Base-by-base conservation (phyloP, 2,329 filamentous ascomycete genomes). In the Proliferodiscus dingleyae region DNA sequence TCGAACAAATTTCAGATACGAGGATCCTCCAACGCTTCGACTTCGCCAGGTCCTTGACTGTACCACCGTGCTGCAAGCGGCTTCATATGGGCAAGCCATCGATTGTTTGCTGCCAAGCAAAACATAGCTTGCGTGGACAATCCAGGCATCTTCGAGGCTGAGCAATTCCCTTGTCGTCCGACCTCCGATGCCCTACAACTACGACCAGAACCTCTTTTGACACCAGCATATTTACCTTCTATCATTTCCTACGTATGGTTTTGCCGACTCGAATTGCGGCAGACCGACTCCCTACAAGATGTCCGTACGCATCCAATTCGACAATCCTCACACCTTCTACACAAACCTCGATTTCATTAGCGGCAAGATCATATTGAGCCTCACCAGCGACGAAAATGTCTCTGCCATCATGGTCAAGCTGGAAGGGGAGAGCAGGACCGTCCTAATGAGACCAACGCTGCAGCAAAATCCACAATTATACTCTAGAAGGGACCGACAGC, bases 371-470 rank as follows among this genome's bases (percentile, higher is more conserved):
- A 61, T 80, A 40, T 65, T 84, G 23, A 64, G 59, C 16, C 66
- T 83, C 52, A 80, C 76, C 41, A 84, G 83, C 53, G 69, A 85
- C 43, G 87, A 91, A 64, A 73, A 77, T 45, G 74, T 91, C 40
- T 79, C 80, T 39, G 85, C 81, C 42, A 82, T 93, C 52, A 73
- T 88, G 29, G 86, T 91, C 60, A 93, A 93, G 70, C 78, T 93
- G 24, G 87, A 93, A 62, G 87, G 87, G 55, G 86, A 93, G 67
- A 81, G 81, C 38, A 76, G 75, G 51, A 90, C 86, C 4, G 75
- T 83, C 5, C 46, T 65, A 5, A 51, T 60, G 46, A 51, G 56
- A 5, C 56, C 57, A n/a, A 46, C 41, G n/a, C 41, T 45, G 5
- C 51, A 54, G 11, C 29, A 45, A n/a, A 51, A 56, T 37, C 24